phyloP scores from a whole-genome alignment of 192 early-diverging fungal genomes.

The Endogone sp. region DNA sequence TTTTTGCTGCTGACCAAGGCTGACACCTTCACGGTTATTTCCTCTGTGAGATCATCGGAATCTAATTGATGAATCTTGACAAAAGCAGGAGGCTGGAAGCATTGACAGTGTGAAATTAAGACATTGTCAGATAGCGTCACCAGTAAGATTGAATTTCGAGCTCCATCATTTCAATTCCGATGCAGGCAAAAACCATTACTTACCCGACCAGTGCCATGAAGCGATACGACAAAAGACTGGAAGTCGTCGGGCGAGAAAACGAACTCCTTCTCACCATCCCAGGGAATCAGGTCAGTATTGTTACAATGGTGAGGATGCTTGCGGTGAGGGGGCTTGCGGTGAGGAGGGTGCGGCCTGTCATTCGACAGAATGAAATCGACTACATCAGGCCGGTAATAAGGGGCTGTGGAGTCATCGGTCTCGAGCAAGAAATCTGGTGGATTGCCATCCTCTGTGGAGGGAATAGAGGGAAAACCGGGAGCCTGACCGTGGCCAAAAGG shows the following conservation, averaged over 20 bases:
- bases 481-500: no score
- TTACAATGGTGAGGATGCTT: background rate
- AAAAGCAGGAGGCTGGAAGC: background rate
- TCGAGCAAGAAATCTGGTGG: no score
- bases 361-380: no score
- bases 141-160: background rate
- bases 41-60: slow-evolving; percentile 2
- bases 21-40: slow-evolving; percentile 17
- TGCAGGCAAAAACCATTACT: background rate
- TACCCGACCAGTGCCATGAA: slow-evolving; percentile 1
- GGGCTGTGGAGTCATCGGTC: background rate
- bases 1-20: slow-evolving; percentile 3
- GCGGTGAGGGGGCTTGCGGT: background rate
- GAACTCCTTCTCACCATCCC: slow-evolving; percentile 1
- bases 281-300: background rate
- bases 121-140: background rate
- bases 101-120: slow-evolving; percentile 6
- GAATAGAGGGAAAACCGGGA: no score
- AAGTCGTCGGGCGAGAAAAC: slow-evolving; percentile 26
- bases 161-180: background rate
- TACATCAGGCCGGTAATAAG: no score
- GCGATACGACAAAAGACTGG: slow-evolving; percentile 8
- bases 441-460: no score
- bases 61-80: background rate
- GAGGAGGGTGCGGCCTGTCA: background rate